A percentile compares a stretch with the other conserved stretches of the same genome.
Evolutionary conservation across 2,329 filamentous ascomycete genomes (phyloP).

Genomic region (Aspergillus ochraceoroseus): DNA sequence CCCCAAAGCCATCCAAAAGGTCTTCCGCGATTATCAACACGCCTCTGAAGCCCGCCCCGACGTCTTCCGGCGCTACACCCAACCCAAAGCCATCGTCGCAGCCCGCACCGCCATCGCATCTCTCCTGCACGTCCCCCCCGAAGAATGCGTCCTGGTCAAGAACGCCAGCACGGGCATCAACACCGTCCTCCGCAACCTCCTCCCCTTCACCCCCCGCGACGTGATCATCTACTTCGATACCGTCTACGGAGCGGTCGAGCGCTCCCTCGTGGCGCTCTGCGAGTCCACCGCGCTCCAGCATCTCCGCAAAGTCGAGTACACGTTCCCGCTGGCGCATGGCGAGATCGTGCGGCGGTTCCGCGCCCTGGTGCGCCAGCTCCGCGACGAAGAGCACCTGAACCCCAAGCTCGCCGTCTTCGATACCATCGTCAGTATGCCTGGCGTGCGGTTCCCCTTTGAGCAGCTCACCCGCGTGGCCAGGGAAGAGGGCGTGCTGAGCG

Average conservation of each 20-base stretch:
- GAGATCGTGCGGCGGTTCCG: constrained; percentile 61
- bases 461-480: constrained; percentile 59
- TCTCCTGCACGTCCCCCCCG: constrained; percentile 60
- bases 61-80: constrained; percentile 66
- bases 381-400: constrained; percentile 55
- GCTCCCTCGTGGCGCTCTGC: constrained; percentile 65
- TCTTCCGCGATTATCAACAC: constrained; percentile 62
- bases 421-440: constrained; percentile 71
- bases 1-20: constrained; percentile 57
- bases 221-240: constrained; percentile 71
- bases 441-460: constrained; percentile 74
- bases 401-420: constrained; percentile 72
- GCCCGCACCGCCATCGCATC: constrained; percentile 60
- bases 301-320: constrained; percentile 54
- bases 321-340: constrained; percentile 66
- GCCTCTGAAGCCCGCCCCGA: constrained; percentile 66
- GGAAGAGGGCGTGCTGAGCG: constrained; percentile 62
- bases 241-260: constrained; percentile 72
- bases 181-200: constrained; percentile 70
- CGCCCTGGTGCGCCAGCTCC: constrained; percentile 52
- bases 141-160: constrained; percentile 68
- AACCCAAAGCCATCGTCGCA: constrained; percentile 58
- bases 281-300: constrained; percentile 56
- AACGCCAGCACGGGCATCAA: constrained; percentile 72
- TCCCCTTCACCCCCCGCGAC: constrained; percentile 61